Conservation (phyloP, 2,329 filamentous ascomycete genomes). For the Trichoderma polysporum region DNA sequence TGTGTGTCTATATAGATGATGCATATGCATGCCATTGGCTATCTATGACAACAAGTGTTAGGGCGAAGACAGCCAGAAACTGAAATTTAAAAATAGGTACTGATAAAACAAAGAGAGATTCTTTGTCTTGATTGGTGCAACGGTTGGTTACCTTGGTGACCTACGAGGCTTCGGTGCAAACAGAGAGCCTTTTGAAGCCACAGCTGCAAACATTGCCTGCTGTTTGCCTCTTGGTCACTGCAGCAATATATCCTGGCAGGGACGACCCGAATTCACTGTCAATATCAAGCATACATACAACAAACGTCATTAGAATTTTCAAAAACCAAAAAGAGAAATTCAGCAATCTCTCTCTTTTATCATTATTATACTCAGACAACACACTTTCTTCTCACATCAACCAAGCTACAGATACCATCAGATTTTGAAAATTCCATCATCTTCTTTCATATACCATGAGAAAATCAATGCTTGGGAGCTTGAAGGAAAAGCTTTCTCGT, state of each 20-base stretch:
- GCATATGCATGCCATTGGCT: not conserved
- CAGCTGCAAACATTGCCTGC: not conserved
- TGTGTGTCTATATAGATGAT: no score
- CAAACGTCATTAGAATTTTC: not conserved
- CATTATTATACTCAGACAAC: no score
- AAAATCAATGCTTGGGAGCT: conserved; percentile 9
- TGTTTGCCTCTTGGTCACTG: not conserved
- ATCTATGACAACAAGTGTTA: not conserved
- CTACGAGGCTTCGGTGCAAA: not conserved
- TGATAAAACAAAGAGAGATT: not conserved
- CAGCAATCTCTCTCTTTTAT: not conserved
- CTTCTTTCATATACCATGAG: not conserved
- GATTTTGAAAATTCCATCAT: not conserved
- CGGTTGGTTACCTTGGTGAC: not conserved
- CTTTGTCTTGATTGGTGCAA: not conserved
- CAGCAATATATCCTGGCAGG: not conserved
- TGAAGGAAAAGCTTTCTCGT: conserved; percentile 37
- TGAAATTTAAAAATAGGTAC: not conserved
- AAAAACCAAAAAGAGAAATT: not conserved
- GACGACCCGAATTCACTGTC: not conserved
- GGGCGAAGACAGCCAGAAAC: not conserved
- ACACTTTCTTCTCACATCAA: not conserved
- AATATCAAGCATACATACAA: not conserved
- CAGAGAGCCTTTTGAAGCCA: not conserved
- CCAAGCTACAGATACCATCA: not conserved